Percentiles rank a stretch among this genome's conserved stretches.
Evolutionary conservation across 306 rosid genomes (phyloP).

Genomic region (apple (Malus domestica)): DNA sequence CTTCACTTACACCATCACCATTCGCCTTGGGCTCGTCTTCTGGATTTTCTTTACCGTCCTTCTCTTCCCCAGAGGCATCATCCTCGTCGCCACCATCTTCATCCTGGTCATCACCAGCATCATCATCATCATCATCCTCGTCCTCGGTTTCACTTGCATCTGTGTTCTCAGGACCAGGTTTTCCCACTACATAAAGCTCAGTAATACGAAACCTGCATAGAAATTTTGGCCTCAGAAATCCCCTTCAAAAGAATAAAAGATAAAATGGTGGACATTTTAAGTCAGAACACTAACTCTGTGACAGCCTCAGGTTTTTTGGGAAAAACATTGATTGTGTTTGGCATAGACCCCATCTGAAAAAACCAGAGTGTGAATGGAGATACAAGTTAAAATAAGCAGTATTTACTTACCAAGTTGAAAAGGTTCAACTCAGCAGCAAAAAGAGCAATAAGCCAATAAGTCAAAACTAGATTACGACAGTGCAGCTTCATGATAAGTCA

Average conservation of each 20-base stretch:
- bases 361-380: background rate
- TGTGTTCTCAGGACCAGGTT: slow-evolving; percentile 37
- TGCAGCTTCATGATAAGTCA: background rate
- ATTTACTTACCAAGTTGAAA: background rate
- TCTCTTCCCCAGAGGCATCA: slow-evolving; percentile 43
- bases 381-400: background rate
- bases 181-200: slow-evolving; percentile 22
- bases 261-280: background rate
- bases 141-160: slow-evolving; percentile 48
- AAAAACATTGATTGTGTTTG: background rate
- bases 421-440: background rate
- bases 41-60: slow-evolving; percentile 38
- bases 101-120: slow-evolving; percentile 27
- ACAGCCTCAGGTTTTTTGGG: slow-evolving; percentile 9
- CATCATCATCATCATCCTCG: slow-evolving; percentile 24
- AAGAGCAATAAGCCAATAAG: background rate
- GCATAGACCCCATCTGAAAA: slow-evolving; percentile 19
- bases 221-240: background rate
- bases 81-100: slow-evolving; percentile 42
- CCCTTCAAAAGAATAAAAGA: background rate
- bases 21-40: slow-evolving; percentile 48
- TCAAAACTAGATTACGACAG: background rate
- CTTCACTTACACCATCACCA: slow-evolving; percentile 53
- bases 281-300: slow-evolving; percentile 11
- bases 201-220: slow-evolving; percentile 44